Evolutionary conservation across 1,139 yeast genomes (phyloP).

Genomic region (Taiozyma sp.): DNA sequence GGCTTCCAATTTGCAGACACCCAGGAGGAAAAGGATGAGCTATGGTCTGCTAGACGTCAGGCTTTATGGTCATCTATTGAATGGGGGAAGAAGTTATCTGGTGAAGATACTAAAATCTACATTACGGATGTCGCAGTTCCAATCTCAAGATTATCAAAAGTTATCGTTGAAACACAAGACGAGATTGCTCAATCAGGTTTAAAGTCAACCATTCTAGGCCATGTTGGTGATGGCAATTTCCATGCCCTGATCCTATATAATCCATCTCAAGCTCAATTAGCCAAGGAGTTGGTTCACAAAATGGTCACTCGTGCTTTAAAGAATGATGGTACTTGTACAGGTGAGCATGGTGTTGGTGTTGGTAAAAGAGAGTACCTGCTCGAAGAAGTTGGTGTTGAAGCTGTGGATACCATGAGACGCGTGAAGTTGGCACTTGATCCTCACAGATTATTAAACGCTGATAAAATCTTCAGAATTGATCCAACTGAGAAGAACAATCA

Average conservation of each 20-base stretch:
- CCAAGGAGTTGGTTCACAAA: conserved; percentile 28
- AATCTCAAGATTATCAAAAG: conserved; percentile 41
- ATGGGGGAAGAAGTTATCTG: conserved; percentile 42
- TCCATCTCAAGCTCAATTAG: conserved; percentile 26
- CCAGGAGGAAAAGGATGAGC: conserved; percentile 49
- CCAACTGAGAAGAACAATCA: conserved; percentile 35
- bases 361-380: conserved; percentile 48
- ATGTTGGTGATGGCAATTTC: conserved; percentile 65
- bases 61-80: conserved; percentile 67
- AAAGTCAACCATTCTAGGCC: conserved; percentile 49
- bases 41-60: conserved; percentile 67
- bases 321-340: conserved; percentile 58
- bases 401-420: conserved; percentile 53
- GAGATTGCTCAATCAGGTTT: conserved; percentile 45
- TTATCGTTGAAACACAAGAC: conserved; percentile 44
- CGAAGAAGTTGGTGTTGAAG: conserved; percentile 46
- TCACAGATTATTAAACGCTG: conserved; percentile 51
- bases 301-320: conserved; percentile 33
- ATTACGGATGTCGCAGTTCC: conserved; percentile 66
- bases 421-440: conserved; percentile 53
- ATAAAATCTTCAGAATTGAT: conserved; percentile 53
- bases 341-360: conserved; percentile 65
- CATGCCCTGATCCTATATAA: conserved; percentile 48
- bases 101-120: conserved; percentile 49
- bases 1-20: conserved; percentile 47